A percentile compares a stretch with the other conserved stretches of the same genome.
These are phyloP conservation scores for Houttuynia cordata DNA, from an alignment of 164 flowering plant species.

Conservation along the genomic window DNA sequence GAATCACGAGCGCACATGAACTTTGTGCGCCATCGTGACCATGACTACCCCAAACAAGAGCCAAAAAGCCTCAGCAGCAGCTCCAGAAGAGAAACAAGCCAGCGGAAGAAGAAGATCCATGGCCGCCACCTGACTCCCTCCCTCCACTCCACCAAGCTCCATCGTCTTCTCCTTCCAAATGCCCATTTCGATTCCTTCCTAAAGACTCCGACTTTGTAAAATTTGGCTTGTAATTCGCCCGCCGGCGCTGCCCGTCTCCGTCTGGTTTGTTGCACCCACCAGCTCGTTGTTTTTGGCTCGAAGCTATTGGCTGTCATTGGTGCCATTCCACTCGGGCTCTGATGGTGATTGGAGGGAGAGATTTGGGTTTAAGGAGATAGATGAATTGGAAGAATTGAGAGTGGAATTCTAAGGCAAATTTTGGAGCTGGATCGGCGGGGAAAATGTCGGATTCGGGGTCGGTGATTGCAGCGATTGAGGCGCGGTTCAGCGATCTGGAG, in stretches of 20 bases:
- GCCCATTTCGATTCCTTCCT: background rate
- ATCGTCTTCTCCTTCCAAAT: background rate
- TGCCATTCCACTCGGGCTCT: background rate
- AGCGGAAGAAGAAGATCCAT: constrained; percentile 1
- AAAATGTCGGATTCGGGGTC: constrained; percentile 67
- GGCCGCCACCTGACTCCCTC: background rate
- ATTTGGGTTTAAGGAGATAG: background rate
- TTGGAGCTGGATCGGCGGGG: background rate
- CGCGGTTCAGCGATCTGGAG: constrained; percentile 71
- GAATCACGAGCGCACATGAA: too few relatives aligned
- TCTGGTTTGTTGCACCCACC: constrained; percentile 2
- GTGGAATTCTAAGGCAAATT: background rate
- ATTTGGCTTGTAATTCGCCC: too few relatives aligned
- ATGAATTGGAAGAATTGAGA: background rate
- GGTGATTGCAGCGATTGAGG: constrained; percentile 51
- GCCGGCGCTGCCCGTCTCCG: background rate
- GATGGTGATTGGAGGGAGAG: background rate
- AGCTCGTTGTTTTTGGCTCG: background rate
- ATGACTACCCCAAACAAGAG: too few relatives aligned
- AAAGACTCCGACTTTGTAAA: background rate
- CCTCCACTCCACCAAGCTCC: background rate
- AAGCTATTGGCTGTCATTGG: too few relatives aligned
- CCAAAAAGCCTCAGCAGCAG: background rate
- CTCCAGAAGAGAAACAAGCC: background rate
- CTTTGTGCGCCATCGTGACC: too few relatives aligned